Conservation (phyloP, 257 asterid species). For the Scutellaria galericulata region DNA sequence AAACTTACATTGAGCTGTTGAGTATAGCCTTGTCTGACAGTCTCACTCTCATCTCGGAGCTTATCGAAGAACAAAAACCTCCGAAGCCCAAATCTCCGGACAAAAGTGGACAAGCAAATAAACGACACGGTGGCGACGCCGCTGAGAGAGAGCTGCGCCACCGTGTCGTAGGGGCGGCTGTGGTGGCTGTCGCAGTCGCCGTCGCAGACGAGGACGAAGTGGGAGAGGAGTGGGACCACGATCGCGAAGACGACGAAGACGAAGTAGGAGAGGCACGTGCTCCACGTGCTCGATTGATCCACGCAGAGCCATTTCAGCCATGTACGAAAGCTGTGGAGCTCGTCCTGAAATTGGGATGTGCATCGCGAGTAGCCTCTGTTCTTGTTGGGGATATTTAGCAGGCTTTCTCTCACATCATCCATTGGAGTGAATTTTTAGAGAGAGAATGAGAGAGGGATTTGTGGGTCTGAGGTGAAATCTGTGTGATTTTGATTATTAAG, state of each 20-base stretch:
- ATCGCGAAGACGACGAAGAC: slow-evolving; percentile 60
- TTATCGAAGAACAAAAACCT: slow-evolving; percentile 82
- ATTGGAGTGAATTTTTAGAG: slow-evolving; percentile 20
- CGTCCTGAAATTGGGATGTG: slow-evolving; percentile 74
- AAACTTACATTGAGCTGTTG: slow-evolving; percentile 68
- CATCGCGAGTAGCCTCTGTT: slow-evolving; percentile 46
- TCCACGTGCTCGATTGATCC: slow-evolving; percentile 72
- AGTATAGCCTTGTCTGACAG: slow-evolving; percentile 74
- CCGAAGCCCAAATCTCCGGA: slow-evolving; percentile 69
- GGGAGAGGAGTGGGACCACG: slow-evolving; percentile 76
- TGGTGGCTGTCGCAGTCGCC: slow-evolving; percentile 71
- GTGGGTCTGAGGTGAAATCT: slow-evolving; percentile 31
- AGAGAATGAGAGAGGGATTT: not conserved
- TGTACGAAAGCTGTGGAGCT: slow-evolving; percentile 68
- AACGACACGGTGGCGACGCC: slow-evolving; percentile 73
- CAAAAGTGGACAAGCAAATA: slow-evolving; percentile 67
- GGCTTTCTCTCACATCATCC: slow-evolving; percentile 49
- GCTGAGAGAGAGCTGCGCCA: slow-evolving; percentile 87
- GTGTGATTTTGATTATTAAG: not conserved
- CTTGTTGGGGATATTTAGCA: slow-evolving; percentile 25
- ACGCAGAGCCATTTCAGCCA: slow-evolving; percentile 95
- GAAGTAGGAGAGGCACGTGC: slow-evolving; percentile 72
- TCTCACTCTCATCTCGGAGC: slow-evolving; percentile 88
- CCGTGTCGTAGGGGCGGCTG: slow-evolving; percentile 73
- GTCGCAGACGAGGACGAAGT: slow-evolving; percentile 66